phyloP scores from a whole-genome alignment of 2,329 filamentous ascomycete genomes.

The Capronia americana region DNA sequence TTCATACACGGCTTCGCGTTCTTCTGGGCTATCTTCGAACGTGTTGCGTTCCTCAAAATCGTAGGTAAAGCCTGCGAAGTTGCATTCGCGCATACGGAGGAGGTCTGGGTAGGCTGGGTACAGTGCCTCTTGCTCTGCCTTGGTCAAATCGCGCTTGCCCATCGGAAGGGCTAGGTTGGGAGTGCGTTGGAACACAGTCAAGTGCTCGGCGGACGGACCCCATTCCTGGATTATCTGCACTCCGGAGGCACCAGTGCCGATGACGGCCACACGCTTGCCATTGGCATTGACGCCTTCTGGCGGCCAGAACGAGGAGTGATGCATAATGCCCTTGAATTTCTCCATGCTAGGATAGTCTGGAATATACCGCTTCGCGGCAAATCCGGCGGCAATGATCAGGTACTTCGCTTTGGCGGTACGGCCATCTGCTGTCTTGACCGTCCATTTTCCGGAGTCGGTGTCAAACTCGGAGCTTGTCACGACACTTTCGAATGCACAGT shows the following conservation, averaged over 20 bases:
- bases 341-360: constrained; percentile 64
- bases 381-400: constrained; percentile 56
- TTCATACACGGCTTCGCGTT: constrained; percentile 56
- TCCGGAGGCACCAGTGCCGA: constrained; percentile 70
- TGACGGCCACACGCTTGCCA: constrained; percentile 66
- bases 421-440: constrained; percentile 52
- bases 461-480: constrained; percentile 53
- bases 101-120: constrained; percentile 33
- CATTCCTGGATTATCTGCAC: constrained; percentile 69
- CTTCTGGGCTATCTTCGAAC: constrained; percentile 37
- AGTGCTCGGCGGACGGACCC: constrained; percentile 57
- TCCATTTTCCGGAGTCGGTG: constrained; percentile 49
- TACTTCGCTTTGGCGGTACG: constrained; percentile 49
- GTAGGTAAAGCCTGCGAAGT: constrained; percentile 57
- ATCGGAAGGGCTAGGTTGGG: constrained; percentile 71
- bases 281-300: constrained; percentile 60
- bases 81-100: constrained; percentile 42
- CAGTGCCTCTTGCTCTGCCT: constrained; percentile 56
- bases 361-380: constrained; percentile 65
- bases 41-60: constrained; percentile 65
- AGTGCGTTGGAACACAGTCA: constrained; percentile 66
- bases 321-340: constrained; percentile 64
- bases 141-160: constrained; percentile 57
- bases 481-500: constrained; percentile 53
- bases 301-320: constrained; percentile 69